phyloP scores from a whole-genome alignment of 257 asterid genomes.

The Misopates orontium region DNA sequence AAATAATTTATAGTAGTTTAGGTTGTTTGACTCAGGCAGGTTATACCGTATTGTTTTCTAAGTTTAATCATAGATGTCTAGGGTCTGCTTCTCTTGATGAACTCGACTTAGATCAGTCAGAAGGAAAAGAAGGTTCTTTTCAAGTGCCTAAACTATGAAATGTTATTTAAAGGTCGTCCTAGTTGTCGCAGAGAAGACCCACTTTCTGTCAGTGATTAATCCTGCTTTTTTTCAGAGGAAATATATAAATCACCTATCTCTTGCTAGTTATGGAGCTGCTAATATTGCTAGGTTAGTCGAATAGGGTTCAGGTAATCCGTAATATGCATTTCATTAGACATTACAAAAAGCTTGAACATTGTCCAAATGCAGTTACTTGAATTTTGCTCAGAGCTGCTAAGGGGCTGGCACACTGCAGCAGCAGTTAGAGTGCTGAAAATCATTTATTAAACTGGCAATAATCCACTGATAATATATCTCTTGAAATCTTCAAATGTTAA shows the following conservation, averaged over 20 bases:
- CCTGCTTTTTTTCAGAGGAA: neutral
- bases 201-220: neutral
- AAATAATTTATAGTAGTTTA: conserved; percentile 1
- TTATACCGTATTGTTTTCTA: neutral
- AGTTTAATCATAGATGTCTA: neutral
- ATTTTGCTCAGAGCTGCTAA: neutral
- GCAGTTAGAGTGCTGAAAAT: neutral
- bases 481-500: neutral
- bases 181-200: neutral
- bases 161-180: neutral
- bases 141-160: neutral
- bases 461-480: neutral
- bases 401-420: neutral
- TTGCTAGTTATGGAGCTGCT: neutral
- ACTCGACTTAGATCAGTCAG: neutral
- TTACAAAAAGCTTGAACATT: neutral
- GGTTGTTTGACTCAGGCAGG: conserved; percentile 4
- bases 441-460: neutral
- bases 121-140: neutral
- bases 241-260: too few relatives aligned
- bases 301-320: neutral
- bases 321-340: neutral
- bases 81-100: neutral
- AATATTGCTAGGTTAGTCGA: neutral
- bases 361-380: neutral